Conservation (phyloP, 306 rosid genomes). For the Medicago truncatula region MtrunA17r5.0-ANR NC_053044.1:35900501-35901000, state of each 20-base stretch:
- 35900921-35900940: neutral
- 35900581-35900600: constrained; percentile 5
- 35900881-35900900: constrained; percentile 18
- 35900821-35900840: constrained; percentile 95
- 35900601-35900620: neutral
- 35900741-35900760: too few species aligned
- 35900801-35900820: constrained; percentile 94
- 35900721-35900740: constrained; percentile 23
- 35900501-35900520: constrained; percentile 79
- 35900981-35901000: neutral
- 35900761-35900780: neutral
- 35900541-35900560: too few species aligned
- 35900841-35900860: constrained; percentile 96
- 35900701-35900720: constrained; percentile 96
- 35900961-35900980: neutral
- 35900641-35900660: constrained; percentile 99
- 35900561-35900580: constrained; percentile 28
- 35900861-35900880: constrained; percentile 77
- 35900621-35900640: constrained; percentile 91
- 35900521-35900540: constrained; percentile 54
- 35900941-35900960: neutral
- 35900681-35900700: constrained; percentile 94
- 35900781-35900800: constrained; percentile 5
- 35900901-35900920: neutral
- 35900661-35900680: constrained; percentile 96